Base-by-base conservation (phyloP, 1,139 yeast genomes). In the Tardiomyces blankii region DNA sequence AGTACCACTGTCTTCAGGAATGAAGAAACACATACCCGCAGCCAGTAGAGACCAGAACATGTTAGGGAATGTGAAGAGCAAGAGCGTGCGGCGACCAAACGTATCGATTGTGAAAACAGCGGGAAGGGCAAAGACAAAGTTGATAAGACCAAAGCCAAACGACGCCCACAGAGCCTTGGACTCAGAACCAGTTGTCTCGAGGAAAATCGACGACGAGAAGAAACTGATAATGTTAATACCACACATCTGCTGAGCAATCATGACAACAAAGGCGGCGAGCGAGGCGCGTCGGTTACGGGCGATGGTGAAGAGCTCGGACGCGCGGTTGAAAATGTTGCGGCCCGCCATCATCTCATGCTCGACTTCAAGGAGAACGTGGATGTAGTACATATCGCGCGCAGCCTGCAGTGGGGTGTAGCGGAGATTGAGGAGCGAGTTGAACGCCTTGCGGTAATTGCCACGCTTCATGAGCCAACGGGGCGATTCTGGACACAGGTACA, bases 181-280 rank as follows among this genome's bases (percentile, higher is more conserved):
- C 48, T 72, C 77, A 25, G 76, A 65, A 62, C 82, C 82, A 35
- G 82, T 81, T 19, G 89, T 78, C 44, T 80, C 73, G 41, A 74
- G 65, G 64, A 87, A 86, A 51, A 86, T 84, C 12, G 54, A 50
- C 14, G 55, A 50, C 16, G 64, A 58, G 62, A 82, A 83, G 65
- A 82, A 82, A 18, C 95, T 93, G 65, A 87, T 85, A 46, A 85
- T 93, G 58, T 87, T 87, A 60, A 86, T 80, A 59, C 95, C 95
- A 66, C 95, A 86, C 69, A 87, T 83, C 63, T 87, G 95, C 68
- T 87, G 95, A 87, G 83, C 82, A 61, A 86, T 83, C 80, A 87
- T 86, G 51, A 80, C 85, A 51, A 85, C 73, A 75, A 83, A 82
- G 2, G 95, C 78, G 47, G 87, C 95, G 88, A 78, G 0, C 86